Base-by-base conservation (phyloP, 805 yeast species). In the Lachancea waltii region DNA sequence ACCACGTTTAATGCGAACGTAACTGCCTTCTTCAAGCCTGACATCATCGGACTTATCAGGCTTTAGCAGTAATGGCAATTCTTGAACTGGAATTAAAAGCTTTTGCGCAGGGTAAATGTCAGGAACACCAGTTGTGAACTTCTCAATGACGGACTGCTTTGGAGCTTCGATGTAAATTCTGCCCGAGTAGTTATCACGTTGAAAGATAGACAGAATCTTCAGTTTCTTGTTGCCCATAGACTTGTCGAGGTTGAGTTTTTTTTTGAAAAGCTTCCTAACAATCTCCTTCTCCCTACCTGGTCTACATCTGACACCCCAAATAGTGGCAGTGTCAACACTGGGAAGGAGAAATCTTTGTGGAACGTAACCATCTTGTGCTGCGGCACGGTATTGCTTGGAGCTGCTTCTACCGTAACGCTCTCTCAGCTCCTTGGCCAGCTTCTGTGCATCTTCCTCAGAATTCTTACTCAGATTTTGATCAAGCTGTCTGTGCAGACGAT, bases 141-240 rank as follows among this genome's bases (percentile, higher is more conserved):
- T 79, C 55, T 82, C 85, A 29, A 90, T 95, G 16, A 95, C 96
- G 43, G 92, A 86, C 46, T 89, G 82, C 58, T 84, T 83, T 44
- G 90, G 81, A 13, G 98, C 97, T 65, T 92, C 98, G 45, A 92
- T 75, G 62, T 92, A 92, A 36, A 92, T 76, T 58, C 94, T 86
- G 18, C 97, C 97, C 24, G 79, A 73, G 62, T 89, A 90, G 30
- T 85, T 79, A 53, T 92, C 97, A 64, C 98, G 76, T 65, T 92
- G 97, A 68, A 92, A 92, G 23, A 83, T 94, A 14, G 95, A 82
- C 58, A 73, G 73, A 39, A 92, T 86, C 42, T 84, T 90, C 47
- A 87, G 73, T n/a, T 94, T 84, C 36, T 75, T 77, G 43, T 77
- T 77, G 26, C 63, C 63, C 60, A 59, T 57, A 52, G 83, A 79